A percentile compares a stretch with the other conserved stretches of the same genome.
Conservation (phyloP, 2,329 filamentous ascomycete species). For the Aspergillus sp. region DNA sequence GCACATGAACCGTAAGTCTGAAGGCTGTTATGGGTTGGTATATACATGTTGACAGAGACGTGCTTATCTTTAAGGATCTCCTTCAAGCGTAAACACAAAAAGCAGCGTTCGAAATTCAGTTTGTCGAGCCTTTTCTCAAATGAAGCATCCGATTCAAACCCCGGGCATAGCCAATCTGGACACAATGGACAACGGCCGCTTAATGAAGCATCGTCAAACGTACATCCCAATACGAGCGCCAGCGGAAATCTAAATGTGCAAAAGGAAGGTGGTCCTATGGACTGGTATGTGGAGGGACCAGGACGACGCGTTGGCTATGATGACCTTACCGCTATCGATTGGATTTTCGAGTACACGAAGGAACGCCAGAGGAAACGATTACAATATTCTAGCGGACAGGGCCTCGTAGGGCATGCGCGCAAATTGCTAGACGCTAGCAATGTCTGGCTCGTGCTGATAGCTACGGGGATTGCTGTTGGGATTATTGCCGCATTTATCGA, state of each 20-base stretch:
- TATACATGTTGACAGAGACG: constrained; percentile 2
- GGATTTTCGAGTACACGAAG: constrained; percentile 98
- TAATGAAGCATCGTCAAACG: constrained; percentile 16
- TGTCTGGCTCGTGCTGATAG: constrained; percentile 80
- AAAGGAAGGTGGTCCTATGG: constrained; percentile 42
- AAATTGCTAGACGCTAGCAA: constrained; percentile 77
- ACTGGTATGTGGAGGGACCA: constrained; percentile 87
- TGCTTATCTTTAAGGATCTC: constrained; percentile 23
- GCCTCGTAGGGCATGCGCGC: constrained; percentile 63
- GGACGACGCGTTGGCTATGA: constrained; percentile 90
- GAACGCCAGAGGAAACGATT: constrained; percentile 81
- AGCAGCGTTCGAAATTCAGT: constrained; percentile 31
- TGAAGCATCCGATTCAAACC: constrained; percentile 18
- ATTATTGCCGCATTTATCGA: constrained; percentile 81
- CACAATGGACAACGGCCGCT: constrained; percentile 17
- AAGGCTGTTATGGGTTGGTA: not conserved
- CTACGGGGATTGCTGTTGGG: constrained; percentile 77
- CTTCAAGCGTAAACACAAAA: constrained; percentile 37
- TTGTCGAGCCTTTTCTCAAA: constrained; percentile 33
- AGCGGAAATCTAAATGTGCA: constrained; percentile 20
- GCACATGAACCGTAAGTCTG: constrained; percentile 28
- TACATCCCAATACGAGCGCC: constrained; percentile 9
- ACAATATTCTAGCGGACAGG: constrained; percentile 59
- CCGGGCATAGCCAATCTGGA: constrained; percentile 12
- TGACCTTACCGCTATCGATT: constrained; percentile 94